These are phyloP conservation scores for Cylindrotheca fusiformis DNA, from an alignment of 108 stramenopile species.

Conservation along the genomic window DNA sequence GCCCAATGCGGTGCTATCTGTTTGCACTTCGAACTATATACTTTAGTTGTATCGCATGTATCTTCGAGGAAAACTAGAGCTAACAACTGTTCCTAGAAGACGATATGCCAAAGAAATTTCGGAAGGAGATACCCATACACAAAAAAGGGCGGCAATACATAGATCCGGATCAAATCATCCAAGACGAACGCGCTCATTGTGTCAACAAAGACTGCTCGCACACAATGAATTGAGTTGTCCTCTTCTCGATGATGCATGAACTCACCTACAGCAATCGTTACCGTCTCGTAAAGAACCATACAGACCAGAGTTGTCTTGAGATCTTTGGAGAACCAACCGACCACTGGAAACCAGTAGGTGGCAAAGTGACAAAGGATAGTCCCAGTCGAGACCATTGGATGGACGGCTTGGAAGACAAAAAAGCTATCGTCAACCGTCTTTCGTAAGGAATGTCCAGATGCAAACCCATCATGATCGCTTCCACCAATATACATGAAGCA, in stretches of 20 bases:
- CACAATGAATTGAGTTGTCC: background rate
- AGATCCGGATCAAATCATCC: slow-evolving; percentile 10
- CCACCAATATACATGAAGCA: too few relatives aligned
- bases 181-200: background rate
- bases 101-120: too few relatives aligned
- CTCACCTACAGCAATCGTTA: background rate
- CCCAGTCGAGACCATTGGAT: background rate
- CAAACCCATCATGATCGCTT: background rate
- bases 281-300: background rate
- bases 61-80: too few relatives aligned
- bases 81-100: too few relatives aligned
- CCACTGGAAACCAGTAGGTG: background rate
- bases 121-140: slow-evolving; percentile 14
- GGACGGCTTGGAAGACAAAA: background rate
- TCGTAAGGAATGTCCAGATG: background rate
- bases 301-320: background rate
- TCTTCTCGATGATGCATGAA: background rate
- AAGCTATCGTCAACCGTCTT: background rate
- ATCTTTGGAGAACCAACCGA: background rate
- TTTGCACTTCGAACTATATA: too few relatives aligned
- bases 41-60: too few relatives aligned
- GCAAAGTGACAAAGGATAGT: background rate
- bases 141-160: slow-evolving; percentile 11
- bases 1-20: too few relatives aligned
- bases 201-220: background rate